Conservation (phyloP, 2,329 filamentous ascomycete species). For the Didymella sp. region DNA sequence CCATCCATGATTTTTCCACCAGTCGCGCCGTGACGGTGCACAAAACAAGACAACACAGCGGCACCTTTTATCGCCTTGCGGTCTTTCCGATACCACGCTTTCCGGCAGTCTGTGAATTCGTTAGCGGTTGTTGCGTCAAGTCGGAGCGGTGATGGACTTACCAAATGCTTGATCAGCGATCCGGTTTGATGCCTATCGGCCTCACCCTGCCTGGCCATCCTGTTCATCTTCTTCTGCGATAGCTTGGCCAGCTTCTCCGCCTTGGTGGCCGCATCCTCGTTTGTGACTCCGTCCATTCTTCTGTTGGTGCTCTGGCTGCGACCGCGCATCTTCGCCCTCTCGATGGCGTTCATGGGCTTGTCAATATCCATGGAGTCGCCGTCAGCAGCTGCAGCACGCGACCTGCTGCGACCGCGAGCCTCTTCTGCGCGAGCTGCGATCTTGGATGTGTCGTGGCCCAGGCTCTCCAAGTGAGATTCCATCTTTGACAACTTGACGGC, state of each 20-base stretch:
- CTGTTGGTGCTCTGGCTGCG: slow-evolving; percentile 72
- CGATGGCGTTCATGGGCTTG: slow-evolving; percentile 48
- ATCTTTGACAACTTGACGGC: slow-evolving; percentile 86
- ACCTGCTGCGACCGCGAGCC: slow-evolving; percentile 74
- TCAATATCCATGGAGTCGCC: slow-evolving; percentile 77
- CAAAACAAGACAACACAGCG: slow-evolving; percentile 19
- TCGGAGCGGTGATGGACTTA: slow-evolving; percentile 60
- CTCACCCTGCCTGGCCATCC: slow-evolving; percentile 96
- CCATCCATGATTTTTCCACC: slow-evolving; percentile 38
- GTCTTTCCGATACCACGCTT: slow-evolving; percentile 96
- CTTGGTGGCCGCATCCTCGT: slow-evolving; percentile 72
- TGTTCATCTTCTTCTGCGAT: slow-evolving; percentile 97
- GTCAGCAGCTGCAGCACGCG: slow-evolving; percentile 59
- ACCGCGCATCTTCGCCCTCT: slow-evolving; percentile 74
- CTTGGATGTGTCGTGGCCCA: slow-evolving; percentile 82
- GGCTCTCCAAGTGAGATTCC: slow-evolving; percentile 81
- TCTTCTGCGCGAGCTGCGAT: slow-evolving; percentile 76
- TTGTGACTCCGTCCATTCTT: slow-evolving; percentile 77
- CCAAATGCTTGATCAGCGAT: slow-evolving; percentile 86
- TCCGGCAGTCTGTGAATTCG: slow-evolving; percentile 70
- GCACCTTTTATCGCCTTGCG: slow-evolving; percentile 55
- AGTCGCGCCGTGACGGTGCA: slow-evolving; percentile 18
- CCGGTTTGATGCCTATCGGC: slow-evolving; percentile 88
- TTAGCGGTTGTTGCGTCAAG: slow-evolving; percentile 23
- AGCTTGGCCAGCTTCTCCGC: slow-evolving; percentile 88